phyloP scores from a whole-genome alignment of 148 eudicot species.

The Polygonum aviculare region DNA sequence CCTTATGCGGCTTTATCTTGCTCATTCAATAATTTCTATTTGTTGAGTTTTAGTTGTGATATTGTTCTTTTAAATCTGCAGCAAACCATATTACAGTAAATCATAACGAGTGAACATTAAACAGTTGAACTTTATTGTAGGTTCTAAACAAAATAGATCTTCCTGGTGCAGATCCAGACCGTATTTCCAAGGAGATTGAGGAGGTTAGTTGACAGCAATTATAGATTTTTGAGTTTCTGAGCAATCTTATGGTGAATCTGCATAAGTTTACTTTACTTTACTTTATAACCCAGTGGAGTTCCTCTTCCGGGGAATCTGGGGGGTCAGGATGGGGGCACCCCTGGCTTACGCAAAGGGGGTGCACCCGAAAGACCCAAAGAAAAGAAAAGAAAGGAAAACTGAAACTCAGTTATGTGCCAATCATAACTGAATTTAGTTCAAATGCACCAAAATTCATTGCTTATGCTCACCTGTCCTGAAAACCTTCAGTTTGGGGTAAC shows the following conservation, averaged over 20 bases:
- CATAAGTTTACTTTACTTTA: neutral
- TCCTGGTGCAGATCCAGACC: constrained; percentile 95
- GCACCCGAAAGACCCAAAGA: no score
- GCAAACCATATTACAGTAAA: neutral
- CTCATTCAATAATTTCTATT: neutral
- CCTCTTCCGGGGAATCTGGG: no score
- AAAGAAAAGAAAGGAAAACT: no score
- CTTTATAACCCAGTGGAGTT: no score
- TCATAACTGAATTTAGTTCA: no score
- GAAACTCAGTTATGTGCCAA: no score
- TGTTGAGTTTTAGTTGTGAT: neutral
- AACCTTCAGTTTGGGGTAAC: neutral
- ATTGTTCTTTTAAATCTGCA: neutral
- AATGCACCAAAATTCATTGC: neutral
- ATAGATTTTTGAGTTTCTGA: constrained; percentile 1
- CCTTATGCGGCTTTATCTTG: neutral
- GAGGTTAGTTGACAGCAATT: constrained; percentile 57
- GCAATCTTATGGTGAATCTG: neutral
- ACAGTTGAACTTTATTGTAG: constrained; percentile 25
- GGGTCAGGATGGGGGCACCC: no score
- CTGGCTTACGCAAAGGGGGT: no score
- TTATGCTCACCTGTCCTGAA: neutral
- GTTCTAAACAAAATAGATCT: constrained; percentile 95
- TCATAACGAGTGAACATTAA: neutral
- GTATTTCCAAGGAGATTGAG: constrained; percentile 82